Percentiles rank a stretch among this genome's conserved stretches.
Conservation (phyloP, 2,329 filamentous ascomycete species). For the Rachicladosporium sp. region DNA sequence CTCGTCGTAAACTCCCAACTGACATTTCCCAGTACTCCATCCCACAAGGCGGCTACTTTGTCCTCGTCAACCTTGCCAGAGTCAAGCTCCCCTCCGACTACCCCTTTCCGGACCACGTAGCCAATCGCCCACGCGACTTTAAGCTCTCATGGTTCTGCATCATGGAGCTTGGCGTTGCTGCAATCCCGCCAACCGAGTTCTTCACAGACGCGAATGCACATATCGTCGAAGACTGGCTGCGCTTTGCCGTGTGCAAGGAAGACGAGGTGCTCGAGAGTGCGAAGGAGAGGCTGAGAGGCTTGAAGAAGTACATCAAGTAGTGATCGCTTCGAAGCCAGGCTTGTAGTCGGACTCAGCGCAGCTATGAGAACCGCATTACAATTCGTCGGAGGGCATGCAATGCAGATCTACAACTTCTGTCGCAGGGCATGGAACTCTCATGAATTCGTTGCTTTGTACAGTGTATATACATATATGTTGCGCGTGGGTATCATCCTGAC, state of each 20-base stretch:
- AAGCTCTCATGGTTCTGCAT: slow-evolving; percentile 95
- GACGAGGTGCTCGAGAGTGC: slow-evolving; percentile 56
- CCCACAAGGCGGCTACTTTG: slow-evolving; percentile 94
- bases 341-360: too few relatives aligned
- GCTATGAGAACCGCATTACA: too few relatives aligned
- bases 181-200: slow-evolving; percentile 94
- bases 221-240: slow-evolving; percentile 82
- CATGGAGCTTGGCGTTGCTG: slow-evolving; percentile 87
- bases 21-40: slow-evolving; percentile 56
- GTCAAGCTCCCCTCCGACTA: slow-evolving; percentile 76
- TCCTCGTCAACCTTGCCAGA: slow-evolving; percentile 83
- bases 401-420: too few relatives aligned
- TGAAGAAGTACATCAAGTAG: slow-evolving; percentile 37
- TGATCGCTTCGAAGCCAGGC: too few relatives aligned
- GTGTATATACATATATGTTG: too few relatives aligned
- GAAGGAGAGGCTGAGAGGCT: slow-evolving; percentile 35
- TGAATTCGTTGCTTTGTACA: too few relatives aligned
- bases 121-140: slow-evolving; percentile 77
- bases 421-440: too few relatives aligned
- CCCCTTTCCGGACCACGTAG: slow-evolving; percentile 80
- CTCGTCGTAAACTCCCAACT: too few relatives aligned
- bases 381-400: too few relatives aligned
- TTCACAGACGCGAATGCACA: slow-evolving; percentile 79
- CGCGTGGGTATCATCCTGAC: too few relatives aligned
- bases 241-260: slow-evolving; percentile 94